Conservation (phyloP, 495 filamentous ascomycete genomes). For the Bryoglossum gracile region DNA sequence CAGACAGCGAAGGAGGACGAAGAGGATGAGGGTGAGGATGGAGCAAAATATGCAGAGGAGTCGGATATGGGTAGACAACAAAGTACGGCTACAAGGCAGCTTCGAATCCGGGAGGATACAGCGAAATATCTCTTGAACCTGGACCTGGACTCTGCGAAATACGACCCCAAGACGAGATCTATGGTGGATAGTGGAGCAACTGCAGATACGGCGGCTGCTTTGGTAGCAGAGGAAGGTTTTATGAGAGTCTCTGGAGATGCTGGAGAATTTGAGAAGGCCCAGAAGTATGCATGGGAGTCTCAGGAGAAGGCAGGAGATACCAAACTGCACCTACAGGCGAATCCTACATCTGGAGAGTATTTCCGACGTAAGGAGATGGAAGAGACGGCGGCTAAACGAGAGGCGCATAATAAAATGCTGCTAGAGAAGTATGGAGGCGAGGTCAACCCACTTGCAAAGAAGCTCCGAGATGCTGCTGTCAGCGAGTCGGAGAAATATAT, state of each 20-base stretch:
- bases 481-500: conserved; percentile 81
- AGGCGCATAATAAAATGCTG: conserved; percentile 61
- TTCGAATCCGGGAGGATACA: conserved; percentile 91
- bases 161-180: conserved; percentile 92
- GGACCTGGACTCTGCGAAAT: conserved; percentile 93
- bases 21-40: conserved; percentile 47
- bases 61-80: conserved; percentile 94
- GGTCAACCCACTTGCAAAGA: conserved; percentile 53
- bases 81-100: conserved; percentile 79
- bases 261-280: conserved; percentile 85
- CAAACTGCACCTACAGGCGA: conserved; percentile 83
- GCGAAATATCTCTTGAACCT: conserved; percentile 97
- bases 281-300: conserved; percentile 88
- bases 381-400: conserved; percentile 59
- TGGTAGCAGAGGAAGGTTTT: conserved; percentile 93
- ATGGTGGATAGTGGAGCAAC: conserved; percentile 89
- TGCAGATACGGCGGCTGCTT: conserved; percentile 70
- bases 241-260: conserved; percentile 87
- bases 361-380: conserved; percentile 69
- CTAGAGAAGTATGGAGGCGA: conserved; percentile 80
- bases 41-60: conserved; percentile 82
- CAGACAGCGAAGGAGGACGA: conserved; percentile 35
- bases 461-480: conserved; percentile 58
- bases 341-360: conserved; percentile 87
- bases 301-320: conserved; percentile 73